Evolutionary conservation across 495 filamentous ascomycete species (phyloP).

Genomic region (Hypomontagnella submonticulosa): DNA sequence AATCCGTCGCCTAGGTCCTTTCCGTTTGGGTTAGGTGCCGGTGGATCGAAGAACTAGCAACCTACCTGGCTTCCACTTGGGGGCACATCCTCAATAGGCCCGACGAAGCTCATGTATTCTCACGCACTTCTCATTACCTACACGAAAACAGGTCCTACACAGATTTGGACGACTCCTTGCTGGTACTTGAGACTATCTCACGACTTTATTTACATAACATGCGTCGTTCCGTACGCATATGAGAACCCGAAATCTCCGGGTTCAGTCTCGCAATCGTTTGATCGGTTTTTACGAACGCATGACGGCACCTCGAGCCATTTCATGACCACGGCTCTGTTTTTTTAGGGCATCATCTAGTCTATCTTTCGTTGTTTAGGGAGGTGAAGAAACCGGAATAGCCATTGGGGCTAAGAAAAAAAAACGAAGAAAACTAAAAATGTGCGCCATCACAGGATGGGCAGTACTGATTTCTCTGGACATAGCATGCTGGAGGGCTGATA

Average conservation of each 20-base stretch:
- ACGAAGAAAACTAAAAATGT: neutral
- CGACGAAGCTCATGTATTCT: conserved; percentile 40
- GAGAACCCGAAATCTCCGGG: conserved; percentile 34
- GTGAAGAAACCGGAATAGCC: conserved; percentile 34
- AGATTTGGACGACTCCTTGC: conserved; percentile 20
- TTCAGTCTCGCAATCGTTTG: conserved; percentile 33
- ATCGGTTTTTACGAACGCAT: conserved; percentile 54
- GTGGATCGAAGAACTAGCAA: conserved; percentile 7
- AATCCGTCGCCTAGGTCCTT: neutral
- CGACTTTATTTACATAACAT: conserved; percentile 34
- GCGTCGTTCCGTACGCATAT: conserved; percentile 31
- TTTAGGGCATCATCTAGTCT: conserved; percentile 23
- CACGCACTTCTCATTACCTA: conserved; percentile 35
- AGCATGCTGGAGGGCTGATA: conserved; percentile 45
- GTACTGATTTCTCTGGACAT: conserved; percentile 56
- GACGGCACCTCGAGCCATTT: conserved; percentile 45
- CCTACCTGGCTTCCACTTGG: conserved; percentile 4
- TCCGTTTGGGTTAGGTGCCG: neutral
- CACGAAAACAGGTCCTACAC: conserved; percentile 20
- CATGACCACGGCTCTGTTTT: conserved; percentile 41
- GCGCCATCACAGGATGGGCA: conserved; percentile 25
- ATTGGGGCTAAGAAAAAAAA: conserved; percentile 34
- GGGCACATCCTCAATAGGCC: conserved; percentile 19
- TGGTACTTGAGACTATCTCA: conserved; percentile 33
- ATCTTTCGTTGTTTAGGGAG: conserved; percentile 33